phyloP scores from a whole-genome alignment of 257 asterid genomes.

The Penstemon davidsonii region DNA sequence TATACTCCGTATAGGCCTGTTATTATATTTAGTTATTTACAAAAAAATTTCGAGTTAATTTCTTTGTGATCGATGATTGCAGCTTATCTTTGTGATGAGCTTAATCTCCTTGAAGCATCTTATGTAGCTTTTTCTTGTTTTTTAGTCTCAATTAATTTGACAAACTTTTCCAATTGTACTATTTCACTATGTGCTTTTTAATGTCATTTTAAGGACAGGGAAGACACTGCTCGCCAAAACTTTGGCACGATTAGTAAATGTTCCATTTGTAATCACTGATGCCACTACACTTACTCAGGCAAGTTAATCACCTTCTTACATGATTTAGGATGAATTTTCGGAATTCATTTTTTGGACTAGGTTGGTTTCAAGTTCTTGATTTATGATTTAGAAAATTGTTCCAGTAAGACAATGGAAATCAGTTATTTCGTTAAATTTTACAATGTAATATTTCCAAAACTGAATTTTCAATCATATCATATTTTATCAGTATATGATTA shows the following conservation, averaged over 20 bases:
- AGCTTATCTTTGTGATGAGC: too few relatives aligned
- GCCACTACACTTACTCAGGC: constrained; percentile 99
- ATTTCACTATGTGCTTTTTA: constrained; percentile 56
- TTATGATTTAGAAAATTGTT: not conserved
- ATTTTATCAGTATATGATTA: constrained; percentile 10
- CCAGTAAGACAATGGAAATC: too few relatives aligned
- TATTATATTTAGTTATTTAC: too few relatives aligned
- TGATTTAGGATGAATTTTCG: not conserved
- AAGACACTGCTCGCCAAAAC: constrained; percentile 98
- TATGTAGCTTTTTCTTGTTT: too few relatives aligned
- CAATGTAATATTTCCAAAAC: not conserved
- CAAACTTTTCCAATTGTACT: constrained; percentile 30
- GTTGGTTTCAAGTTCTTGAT: too few relatives aligned
- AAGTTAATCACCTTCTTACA: constrained; percentile 30
- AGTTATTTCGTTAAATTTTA: not conserved
- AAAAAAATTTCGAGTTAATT: too few relatives aligned
- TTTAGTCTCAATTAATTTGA: too few relatives aligned
- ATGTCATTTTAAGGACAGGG: constrained; percentile 91
- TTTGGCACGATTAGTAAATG: constrained; percentile 94
- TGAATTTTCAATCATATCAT: constrained; percentile 4
- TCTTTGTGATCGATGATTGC: too few relatives aligned
- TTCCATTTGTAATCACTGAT: constrained; percentile 97
- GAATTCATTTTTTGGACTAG: not conserved
- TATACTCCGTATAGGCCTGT: too few relatives aligned
- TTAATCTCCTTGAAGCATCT: too few relatives aligned